Percentiles rank a stretch among this genome's conserved stretches.
These are phyloP conservation scores for Porphyrellus cyaneotinctus DNA, from an alignment of 768 basidiomycete species.

Conservation along the genomic window DNA sequence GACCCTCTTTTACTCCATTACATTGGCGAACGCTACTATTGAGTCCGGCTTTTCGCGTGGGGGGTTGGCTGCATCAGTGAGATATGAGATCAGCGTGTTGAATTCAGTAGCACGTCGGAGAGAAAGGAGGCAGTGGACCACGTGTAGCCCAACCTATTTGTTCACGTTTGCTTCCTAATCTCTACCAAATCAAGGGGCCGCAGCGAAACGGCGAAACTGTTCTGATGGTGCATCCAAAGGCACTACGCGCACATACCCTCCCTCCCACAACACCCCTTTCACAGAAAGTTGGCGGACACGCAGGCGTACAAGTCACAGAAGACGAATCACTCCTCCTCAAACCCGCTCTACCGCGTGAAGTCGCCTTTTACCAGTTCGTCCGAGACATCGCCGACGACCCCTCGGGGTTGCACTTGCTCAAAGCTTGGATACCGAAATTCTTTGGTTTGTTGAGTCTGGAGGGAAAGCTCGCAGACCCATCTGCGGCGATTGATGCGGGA, in stretches of 20 bases:
- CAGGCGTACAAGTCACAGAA: conserved; percentile 64
- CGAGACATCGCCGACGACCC: conserved; percentile 29
- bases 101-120: no score
- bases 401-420: conserved; percentile 30
- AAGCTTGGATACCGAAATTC: conserved; percentile 68
- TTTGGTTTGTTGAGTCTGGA: conserved; percentile 74
- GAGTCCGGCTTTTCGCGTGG: no score
- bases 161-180: no score
- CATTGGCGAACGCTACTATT: no score
- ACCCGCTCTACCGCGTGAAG: conserved; percentile 59
- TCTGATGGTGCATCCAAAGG: conserved; percentile 5
- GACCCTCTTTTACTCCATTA: no score
- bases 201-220: not conserved
- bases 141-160: no score
- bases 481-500: conserved; percentile 8
- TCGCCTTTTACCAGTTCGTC: conserved; percentile 65
- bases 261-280: conserved; percentile 34
- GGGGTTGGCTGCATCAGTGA: no score
- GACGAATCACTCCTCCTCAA: conserved; percentile 83
- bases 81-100: no score
- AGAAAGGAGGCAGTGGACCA: no score
- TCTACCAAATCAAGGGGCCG: no score
- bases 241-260: conserved; percentile 17
- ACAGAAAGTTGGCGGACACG: conserved; percentile 79
- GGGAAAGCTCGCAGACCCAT: conserved; percentile 36